Evolutionary conservation across 2,329 filamentous ascomycete species (phyloP).

Genomic region (Colletotrichum gloeosporioides): DNA sequence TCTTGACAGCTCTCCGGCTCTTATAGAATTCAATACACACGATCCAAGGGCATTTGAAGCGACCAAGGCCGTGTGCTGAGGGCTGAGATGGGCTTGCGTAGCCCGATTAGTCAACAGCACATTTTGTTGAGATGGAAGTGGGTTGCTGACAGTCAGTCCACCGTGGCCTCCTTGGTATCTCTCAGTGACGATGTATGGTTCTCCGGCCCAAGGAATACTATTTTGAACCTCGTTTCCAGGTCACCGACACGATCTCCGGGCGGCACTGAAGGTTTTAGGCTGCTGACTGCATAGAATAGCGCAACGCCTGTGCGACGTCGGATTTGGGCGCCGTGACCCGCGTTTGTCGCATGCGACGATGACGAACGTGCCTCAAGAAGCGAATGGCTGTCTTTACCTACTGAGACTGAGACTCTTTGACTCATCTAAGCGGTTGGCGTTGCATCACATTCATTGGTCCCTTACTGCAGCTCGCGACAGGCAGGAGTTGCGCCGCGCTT

Average conservation of each 20-base stretch:
- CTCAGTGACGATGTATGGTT: neutral
- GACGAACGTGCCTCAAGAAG: neutral
- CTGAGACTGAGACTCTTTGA: neutral
- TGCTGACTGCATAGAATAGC: neutral
- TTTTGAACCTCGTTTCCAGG: neutral
- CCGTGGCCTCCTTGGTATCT: neutral
- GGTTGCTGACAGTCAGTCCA: neutral
- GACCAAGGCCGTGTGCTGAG: neutral
- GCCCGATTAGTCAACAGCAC: neutral
- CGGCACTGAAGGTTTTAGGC: neutral
- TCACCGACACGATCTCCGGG: neutral
- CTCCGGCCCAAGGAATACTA: neutral
- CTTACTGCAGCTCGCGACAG: neutral
- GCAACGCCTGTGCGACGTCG: neutral
- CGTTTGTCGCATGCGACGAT: neutral
- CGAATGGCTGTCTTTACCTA: neutral
- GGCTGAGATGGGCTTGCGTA: neutral
- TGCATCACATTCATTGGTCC: neutral
- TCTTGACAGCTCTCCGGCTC: neutral
- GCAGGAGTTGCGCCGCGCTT: neutral
- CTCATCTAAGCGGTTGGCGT: neutral
- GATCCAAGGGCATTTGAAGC: neutral
- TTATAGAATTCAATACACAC: neutral
- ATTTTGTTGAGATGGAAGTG: conserved; percentile 7
- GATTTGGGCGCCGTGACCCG: neutral